Percentiles rank a stretch among this genome's conserved stretches.
Conservation (phyloP, 2,329 filamentous ascomycete species). For the Aspergillus phoenicis region DNA sequence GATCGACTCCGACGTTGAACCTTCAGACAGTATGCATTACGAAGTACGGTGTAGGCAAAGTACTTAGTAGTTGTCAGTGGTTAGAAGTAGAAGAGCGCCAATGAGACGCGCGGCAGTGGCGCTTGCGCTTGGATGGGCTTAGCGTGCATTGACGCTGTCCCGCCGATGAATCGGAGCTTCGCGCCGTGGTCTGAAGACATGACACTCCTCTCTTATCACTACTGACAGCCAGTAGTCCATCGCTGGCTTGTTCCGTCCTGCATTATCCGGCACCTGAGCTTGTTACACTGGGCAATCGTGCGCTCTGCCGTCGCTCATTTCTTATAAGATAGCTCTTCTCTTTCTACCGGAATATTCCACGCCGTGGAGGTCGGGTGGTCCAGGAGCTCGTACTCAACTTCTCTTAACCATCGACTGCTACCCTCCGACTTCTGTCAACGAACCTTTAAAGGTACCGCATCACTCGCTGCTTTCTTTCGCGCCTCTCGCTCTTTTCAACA, state of each 20-base stretch:
- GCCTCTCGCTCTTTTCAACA: background rate
- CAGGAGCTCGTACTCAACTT: background rate
- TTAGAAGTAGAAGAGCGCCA: background rate
- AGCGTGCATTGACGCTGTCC: conserved; percentile 6
- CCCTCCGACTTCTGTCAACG: background rate
- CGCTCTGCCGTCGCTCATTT: background rate
- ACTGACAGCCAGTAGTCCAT: background rate
- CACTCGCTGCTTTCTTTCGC: conserved; percentile 1
- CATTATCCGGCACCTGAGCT: background rate
- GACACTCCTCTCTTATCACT: background rate
- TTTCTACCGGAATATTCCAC: background rate
- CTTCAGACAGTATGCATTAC: too few relatives aligned
- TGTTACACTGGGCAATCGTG: background rate
- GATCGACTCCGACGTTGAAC: too few relatives aligned
- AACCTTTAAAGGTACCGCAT: conserved; percentile 18
- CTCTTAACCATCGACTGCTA: background rate
- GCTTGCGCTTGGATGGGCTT: conserved; percentile 7
- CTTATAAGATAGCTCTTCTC: background rate
- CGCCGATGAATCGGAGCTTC: conserved; percentile 12
- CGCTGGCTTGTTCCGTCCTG: background rate
- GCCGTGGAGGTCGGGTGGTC: background rate
- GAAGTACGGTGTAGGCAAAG: background rate
- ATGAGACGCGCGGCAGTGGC: conserved; percentile 15
- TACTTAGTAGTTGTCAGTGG: too few relatives aligned
- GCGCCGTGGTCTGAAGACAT: conserved; percentile 7